Evolutionary conservation across 2,329 filamentous ascomycete species (phyloP), one percentile per base, ranked within the genome.

Genomic region (Aspergillus cejpii): DNA sequence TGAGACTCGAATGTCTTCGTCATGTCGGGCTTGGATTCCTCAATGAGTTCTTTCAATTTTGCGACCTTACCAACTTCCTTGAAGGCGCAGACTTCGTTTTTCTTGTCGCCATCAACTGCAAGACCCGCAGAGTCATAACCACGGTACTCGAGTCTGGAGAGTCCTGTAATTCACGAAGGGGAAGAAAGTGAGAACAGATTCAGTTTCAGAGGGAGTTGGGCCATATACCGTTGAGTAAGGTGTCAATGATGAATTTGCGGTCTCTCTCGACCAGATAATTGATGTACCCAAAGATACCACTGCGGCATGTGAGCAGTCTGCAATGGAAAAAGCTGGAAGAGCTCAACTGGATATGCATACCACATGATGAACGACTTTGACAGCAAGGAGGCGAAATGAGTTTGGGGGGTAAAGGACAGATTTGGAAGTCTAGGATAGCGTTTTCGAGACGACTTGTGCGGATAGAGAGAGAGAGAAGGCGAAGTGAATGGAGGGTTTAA

Each of bases 251-350:
- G 75, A 85, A 94, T 74, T 87, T 90, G 70, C 92, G 83, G 76
- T 97, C 91, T 81, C 94, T 96, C 80, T 97, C 92, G 69, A 97
- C 89, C 69, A 97, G 77, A 75, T 97, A 97, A 78, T 97, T 97
- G 77, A 97, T 87, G 79, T 97, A 97, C 63, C 91, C 91, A 76
- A 97, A 79, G 41, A 68, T 68, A 49, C 65, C 65, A 63, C 65
- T 68, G 26, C 10, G 26, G 6, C 19, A 21, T 26, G 53, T 60
- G 12, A 61, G 55, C 44, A 21, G 2, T 21, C 6, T 23, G 40
- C 31, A 39, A 10, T 17, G 27, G 20, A 17, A 33, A 19, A 21
- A 15, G 19, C 15, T 14, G 19, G 11, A 17, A 15, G 17, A 39
- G n/a, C 21, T 11, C 29, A 19, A 33, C 21, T n/a, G 14, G 23